Percentiles rank a stretch among this genome's conserved stretches.
phyloP scores from a whole-genome alignment of 306 rosid species.

The Gastrolobium bilobum region DNA sequence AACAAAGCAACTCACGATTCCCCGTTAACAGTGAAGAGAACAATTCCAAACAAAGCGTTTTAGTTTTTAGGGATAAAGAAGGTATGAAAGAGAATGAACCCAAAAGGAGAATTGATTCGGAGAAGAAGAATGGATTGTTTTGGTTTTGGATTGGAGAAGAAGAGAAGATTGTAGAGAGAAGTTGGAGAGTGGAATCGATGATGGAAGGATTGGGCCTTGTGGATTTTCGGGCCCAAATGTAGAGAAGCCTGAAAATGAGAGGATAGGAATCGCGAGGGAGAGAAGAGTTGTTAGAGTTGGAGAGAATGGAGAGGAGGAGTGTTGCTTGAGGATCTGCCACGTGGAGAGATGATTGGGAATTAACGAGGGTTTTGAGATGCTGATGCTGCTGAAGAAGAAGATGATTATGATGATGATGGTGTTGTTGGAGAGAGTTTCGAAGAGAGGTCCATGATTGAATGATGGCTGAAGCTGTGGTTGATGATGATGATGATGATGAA shows the following conservation, averaged over 20 bases:
- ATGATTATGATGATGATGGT: too few species aligned
- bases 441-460: conserved; percentile 86
- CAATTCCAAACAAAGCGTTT: conserved; percentile 65
- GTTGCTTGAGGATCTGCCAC: conserved; percentile 90
- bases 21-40: conserved; percentile 55
- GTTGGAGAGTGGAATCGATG: conserved; percentile 61
- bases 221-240: conserved; percentile 83
- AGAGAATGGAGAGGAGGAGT: conserved; percentile 72
- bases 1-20: conserved; percentile 56
- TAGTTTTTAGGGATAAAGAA: conserved; percentile 63
- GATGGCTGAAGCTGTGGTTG: conserved; percentile 49
- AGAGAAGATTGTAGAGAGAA: conserved; percentile 52
- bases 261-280: conserved; percentile 67
- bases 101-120: conserved; percentile 68
- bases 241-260: conserved; percentile 70
- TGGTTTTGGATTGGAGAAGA: background rate
- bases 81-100: conserved; percentile 70
- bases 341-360: conserved; percentile 75
- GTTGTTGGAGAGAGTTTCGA: conserved; percentile 61
- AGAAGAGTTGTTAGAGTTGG: conserved; percentile 55
- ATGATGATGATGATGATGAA: too few species aligned
- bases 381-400: conserved; percentile 58
- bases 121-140: conserved; percentile 54
- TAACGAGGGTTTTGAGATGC: conserved; percentile 70
- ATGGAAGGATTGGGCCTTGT: conserved; percentile 62